phyloP scores from a whole-genome alignment of 169 alveolate species.

The Plasmodium billcollinsi region DNA sequence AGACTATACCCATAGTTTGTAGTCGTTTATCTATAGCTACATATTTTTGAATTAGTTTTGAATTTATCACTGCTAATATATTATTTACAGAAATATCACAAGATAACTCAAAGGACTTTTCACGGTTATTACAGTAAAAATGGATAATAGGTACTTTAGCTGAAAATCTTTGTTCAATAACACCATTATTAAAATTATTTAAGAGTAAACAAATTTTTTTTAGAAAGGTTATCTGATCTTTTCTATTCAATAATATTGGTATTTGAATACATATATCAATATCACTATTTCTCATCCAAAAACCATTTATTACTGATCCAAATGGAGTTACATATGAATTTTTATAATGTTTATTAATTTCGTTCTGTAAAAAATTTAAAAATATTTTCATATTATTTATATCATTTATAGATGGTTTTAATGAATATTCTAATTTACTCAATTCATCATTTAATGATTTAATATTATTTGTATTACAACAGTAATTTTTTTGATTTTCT shows the following conservation, averaged over 20 bases:
- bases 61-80: constrained; percentile 84
- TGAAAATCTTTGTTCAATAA: constrained; percentile 84
- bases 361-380: constrained; percentile 56
- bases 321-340: constrained; percentile 77
- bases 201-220: constrained; percentile 81
- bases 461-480: constrained; percentile 3
- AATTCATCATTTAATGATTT: constrained; percentile 50
- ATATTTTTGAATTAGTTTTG: constrained; percentile 85
- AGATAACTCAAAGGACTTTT: constrained; percentile 65
- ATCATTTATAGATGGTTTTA: constrained; percentile 68
- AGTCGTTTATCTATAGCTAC: constrained; percentile 87
- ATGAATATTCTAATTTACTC: constrained; percentile 25
- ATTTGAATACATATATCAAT: constrained; percentile 86
- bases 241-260: constrained; percentile 81
- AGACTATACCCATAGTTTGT: constrained; percentile 81
- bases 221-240: constrained; percentile 81
- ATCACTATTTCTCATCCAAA: constrained; percentile 87
- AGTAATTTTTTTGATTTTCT: constrained; percentile 7
- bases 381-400: constrained; percentile 42
- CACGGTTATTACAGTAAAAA: constrained; percentile 76
- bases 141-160: constrained; percentile 88
- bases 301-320: constrained; percentile 87
- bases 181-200: constrained; percentile 79
- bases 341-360: constrained; percentile 66
- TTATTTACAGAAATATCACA: constrained; percentile 88